Conservation (phyloP, 768 basidiomycete genomes). For the Leucosporidium creatinivorum region DNA sequence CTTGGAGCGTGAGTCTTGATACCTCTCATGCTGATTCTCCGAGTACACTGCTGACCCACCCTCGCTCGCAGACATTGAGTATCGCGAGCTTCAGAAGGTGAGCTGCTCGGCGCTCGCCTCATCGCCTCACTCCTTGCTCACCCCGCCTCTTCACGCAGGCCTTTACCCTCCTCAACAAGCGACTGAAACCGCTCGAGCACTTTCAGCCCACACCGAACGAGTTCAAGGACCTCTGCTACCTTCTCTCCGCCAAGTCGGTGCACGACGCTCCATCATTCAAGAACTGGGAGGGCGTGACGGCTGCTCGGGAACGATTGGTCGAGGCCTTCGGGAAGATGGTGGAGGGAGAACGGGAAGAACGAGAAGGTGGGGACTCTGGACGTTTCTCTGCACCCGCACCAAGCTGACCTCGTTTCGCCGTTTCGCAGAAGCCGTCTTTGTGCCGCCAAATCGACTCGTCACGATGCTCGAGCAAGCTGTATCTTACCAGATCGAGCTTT, state of each 20-base stretch:
- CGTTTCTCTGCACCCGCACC: not conserved
- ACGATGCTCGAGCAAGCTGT: constrained; percentile 39
- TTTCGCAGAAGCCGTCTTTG: not conserved
- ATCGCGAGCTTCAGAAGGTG: constrained; percentile 3
- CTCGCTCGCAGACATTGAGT: constrained; percentile 1
- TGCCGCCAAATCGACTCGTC: constrained; percentile 32
- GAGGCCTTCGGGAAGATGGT: constrained; percentile 37
- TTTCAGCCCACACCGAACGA: constrained; percentile 41
- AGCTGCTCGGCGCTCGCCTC: not conserved
- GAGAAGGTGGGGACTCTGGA: constrained; percentile 19
- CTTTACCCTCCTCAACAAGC: constrained; percentile 40
- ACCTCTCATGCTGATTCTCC: not conserved
- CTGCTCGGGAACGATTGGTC: constrained; percentile 39
- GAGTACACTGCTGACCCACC: not conserved
- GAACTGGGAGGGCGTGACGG: constrained; percentile 40
- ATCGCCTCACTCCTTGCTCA: not conserved
- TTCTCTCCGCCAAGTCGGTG: constrained; percentile 40
- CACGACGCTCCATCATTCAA: constrained; percentile 39
- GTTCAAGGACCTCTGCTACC: constrained; percentile 41
- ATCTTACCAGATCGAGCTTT: constrained; percentile 37
- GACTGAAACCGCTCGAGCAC: constrained; percentile 42
- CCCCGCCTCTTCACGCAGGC: constrained; percentile 26
- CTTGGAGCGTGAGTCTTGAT: constrained; percentile 37
- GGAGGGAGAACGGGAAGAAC: constrained; percentile 12
- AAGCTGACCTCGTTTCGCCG: too few species aligned